Base-by-base conservation (phyloP, 306 rosid genomes). In the Lathyrus oleraceus region DNA sequence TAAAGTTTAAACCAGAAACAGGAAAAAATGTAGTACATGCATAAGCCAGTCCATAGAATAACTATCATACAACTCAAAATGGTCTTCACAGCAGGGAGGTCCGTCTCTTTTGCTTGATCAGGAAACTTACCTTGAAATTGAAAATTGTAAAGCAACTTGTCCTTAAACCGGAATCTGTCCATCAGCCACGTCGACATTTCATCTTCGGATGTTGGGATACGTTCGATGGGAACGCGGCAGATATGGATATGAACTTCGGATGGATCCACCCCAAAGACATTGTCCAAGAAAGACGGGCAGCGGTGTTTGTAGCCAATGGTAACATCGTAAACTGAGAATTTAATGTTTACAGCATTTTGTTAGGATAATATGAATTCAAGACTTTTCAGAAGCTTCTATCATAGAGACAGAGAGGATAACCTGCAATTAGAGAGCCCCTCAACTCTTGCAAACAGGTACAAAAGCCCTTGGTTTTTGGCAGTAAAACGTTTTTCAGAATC, bases 381-480 rank as follows among this genome's bases (percentile, higher is more conserved):
- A 44, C 25, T 56, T 35, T 35, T 6, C 39, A 7, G 39, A 35
- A 35, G 10, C 10, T 35, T 35, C 2, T 6, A 35, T 35, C 7
- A 35, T 7, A 7, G 71, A 53, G 71, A 53, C 14, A 68, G 62
- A 42, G 20, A 27, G 35, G 61, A 19, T 7, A 77, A 89, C 96
- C 96, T 87, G 94, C 87, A 80, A 76, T 76, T 35, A 90, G 80
- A 76, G 89, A 82, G 53, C 57, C 82, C 65, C 85, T 79, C 42
- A 87, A 65, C 51, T 81, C 88, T 65, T 87, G 85, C 76, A 90
- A 75, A 75, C 91, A 87, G 36, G 89, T 61, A 48, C 73, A 82
- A 78, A 90, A 90, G 16, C 96, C 96, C 75, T 77, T 90, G 51
- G 96, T 82, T 87, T 72, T 90, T 5, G 96, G 96, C 81, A 87